A percentile compares a stretch with the other conserved stretches of the same genome.
These are phyloP conservation scores for Leccinum incarnatum DNA, from an alignment of 768 basidiomycete species.

Conservation along the genomic window DNA sequence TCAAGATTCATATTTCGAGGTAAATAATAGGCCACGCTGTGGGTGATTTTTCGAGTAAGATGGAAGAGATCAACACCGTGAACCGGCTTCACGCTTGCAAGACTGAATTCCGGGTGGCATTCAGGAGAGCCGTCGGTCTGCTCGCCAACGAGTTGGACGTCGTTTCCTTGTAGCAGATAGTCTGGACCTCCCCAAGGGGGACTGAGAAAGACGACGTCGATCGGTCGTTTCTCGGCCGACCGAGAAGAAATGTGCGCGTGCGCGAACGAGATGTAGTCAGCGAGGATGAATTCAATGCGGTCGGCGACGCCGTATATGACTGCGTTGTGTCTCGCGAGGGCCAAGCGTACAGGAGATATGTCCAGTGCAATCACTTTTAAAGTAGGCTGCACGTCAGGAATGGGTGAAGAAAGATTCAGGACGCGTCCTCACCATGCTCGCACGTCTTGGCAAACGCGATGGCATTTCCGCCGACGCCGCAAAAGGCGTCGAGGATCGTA, in stretches of 20 bases:
- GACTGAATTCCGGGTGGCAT: constrained; percentile 57
- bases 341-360: constrained; percentile 76
- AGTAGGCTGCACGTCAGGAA: constrained; percentile 1
- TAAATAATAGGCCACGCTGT: constrained; percentile 85
- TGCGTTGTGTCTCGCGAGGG: constrained; percentile 92
- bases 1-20: constrained; percentile 77
- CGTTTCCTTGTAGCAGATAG: constrained; percentile 43
- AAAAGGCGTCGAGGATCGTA: constrained; percentile 90
- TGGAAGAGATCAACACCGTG: constrained; percentile 81
- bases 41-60: constrained; percentile 67
- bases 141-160: not conserved
- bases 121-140: constrained; percentile 7
- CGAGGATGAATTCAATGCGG: constrained; percentile 90
- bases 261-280: constrained; percentile 83
- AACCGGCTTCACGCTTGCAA: constrained; percentile 73
- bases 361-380: constrained; percentile 89
- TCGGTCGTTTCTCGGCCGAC: constrained; percentile 41
- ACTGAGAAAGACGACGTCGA: constrained; percentile 90
- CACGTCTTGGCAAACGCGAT: constrained; percentile 97
- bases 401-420: not conserved
- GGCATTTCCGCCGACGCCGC: constrained; percentile 96
- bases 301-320: constrained; percentile 91
- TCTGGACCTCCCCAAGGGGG: constrained; percentile 95
- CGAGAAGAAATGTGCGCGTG: constrained; percentile 41
- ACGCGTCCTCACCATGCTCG: constrained; percentile 68